Evolutionary conservation across 129 eudicot genomes (phyloP), one percentile per base, ranked within the genome.

Genomic region (Daucus carota): DNA sequence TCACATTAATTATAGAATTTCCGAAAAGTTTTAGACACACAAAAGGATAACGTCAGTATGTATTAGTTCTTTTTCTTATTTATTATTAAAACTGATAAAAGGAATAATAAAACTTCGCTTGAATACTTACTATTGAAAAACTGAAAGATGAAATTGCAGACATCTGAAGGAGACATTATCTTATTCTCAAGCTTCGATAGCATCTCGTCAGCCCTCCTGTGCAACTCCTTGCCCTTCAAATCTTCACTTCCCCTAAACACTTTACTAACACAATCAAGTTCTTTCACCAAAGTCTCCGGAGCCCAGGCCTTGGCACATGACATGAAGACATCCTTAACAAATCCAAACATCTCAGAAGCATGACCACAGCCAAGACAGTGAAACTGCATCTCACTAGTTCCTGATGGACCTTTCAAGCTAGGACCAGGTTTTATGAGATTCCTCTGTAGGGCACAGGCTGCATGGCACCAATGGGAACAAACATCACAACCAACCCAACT

Each of bases 401-500:
- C 96, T 5, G 83, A 41, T 40, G 87, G 86, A 54, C 94, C 94
- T 73, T 86, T 90, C 76, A 83, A 78, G 72, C 90, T 84, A 8
- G 89, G 90, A 5, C 98, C 96, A 1, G 96, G 93, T 84, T 78
- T 88, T 82, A 92, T 92, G 18, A 90, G 83, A 80, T 88, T 86
- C 82, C 78, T 90, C 71, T 90, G 83, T 31, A 90, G 82, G 54
- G 88, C 83, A 79, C 98, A 92, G 1, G 83, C 86, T 2, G 94
- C 94, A 75, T 92, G 98, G 73, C 96, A 92, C 98, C 98, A 92
- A 63, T 92, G 98, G n/a, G 89, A 74, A 78, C 98, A 92, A 5
- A 84, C 94, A 74, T 92, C 98, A 78, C 98, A 92, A 12, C 98
- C 98, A 44, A 92, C 94, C 98, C 98, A 92, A 86, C 98, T 90